phyloP scores from a whole-genome alignment of 371 early-diverging fungal genomes.

The Blakeslea trispora region DNA sequence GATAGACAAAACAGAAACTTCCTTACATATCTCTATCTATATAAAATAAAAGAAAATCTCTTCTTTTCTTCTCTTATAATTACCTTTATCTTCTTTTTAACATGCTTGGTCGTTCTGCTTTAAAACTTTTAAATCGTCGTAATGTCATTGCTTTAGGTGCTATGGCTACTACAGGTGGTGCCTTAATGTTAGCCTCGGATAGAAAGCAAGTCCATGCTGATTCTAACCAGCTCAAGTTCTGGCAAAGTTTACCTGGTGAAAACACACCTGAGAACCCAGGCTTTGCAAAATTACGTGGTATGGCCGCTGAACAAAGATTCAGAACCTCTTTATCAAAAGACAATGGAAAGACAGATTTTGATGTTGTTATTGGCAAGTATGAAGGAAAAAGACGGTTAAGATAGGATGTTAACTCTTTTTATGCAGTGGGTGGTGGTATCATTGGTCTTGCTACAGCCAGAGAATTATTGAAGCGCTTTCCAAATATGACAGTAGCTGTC shows the following conservation, averaged over 20 bases:
- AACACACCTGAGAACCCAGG: constrained; percentile 48
- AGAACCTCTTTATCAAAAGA: constrained; percentile 42
- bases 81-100: constrained; percentile 5
- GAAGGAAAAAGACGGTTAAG: no score
- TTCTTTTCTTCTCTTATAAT: background rate
- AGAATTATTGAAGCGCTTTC: constrained; percentile 49
- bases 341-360: constrained; percentile 51
- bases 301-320: constrained; percentile 49
- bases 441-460: constrained; percentile 56
- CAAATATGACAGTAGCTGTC: constrained; percentile 50
- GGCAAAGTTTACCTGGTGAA: constrained; percentile 51
- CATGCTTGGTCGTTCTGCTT: constrained; percentile 42
- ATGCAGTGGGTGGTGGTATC: constrained; percentile 51
- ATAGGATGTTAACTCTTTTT: no score
- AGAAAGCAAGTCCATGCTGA: constrained; percentile 40
- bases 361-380: constrained; percentile 50
- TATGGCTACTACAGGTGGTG: constrained; percentile 38
- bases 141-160: constrained; percentile 35
- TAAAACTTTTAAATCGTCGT: constrained; percentile 30
- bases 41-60: background rate
- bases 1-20: constrained; percentile 12
- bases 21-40: constrained; percentile 18
- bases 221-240: constrained; percentile 40
- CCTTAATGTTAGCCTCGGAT: constrained; percentile 29
- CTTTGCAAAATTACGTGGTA: constrained; percentile 46